Evolutionary conservation across 441 rosid genomes (phyloP).

Genomic region (Omphalea diandra): DNA sequence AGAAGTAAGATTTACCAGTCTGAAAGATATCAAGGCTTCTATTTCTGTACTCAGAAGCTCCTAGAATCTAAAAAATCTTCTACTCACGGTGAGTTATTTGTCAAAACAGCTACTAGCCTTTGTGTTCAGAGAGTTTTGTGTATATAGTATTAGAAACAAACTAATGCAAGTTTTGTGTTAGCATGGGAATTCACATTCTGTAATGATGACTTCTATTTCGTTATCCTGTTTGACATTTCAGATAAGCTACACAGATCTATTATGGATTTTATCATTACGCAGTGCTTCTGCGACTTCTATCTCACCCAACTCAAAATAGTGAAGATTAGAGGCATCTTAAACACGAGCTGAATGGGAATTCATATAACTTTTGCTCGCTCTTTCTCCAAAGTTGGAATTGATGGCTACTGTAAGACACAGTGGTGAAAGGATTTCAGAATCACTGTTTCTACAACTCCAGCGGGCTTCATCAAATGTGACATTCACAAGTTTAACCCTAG

Average conservation of each 20-base stretch:
- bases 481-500: conserved; percentile 24
- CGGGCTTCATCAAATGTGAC: conserved; percentile 29
- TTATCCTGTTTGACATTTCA: not conserved
- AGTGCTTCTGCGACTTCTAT: conserved; percentile 10
- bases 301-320: conserved; percentile 29
- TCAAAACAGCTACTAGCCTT: not conserved
- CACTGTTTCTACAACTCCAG: conserved; percentile 21
- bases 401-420: conserved; percentile 23
- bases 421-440: conserved; percentile 26
- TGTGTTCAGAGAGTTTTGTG: not conserved
- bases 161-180: not conserved
- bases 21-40: conserved; percentile 21
- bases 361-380: conserved; percentile 25
- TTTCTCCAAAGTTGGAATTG: conserved; percentile 29
- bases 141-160: not conserved
- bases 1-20: conserved; percentile 22
- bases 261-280: conserved; percentile 18
- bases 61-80: conserved; percentile 30
- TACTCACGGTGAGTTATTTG: conserved; percentile 24
- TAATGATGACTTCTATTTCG: not conserved
- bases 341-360: conserved; percentile 27
- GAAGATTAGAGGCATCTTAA: conserved; percentile 30
- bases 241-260: not conserved
- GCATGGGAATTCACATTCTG: not conserved
- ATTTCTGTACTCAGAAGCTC: conserved; percentile 31